Evolutionary conservation across 257 asterid species (phyloP), one percentile per base, ranked within the genome.

Genomic region (Plantago elongata): DNA sequence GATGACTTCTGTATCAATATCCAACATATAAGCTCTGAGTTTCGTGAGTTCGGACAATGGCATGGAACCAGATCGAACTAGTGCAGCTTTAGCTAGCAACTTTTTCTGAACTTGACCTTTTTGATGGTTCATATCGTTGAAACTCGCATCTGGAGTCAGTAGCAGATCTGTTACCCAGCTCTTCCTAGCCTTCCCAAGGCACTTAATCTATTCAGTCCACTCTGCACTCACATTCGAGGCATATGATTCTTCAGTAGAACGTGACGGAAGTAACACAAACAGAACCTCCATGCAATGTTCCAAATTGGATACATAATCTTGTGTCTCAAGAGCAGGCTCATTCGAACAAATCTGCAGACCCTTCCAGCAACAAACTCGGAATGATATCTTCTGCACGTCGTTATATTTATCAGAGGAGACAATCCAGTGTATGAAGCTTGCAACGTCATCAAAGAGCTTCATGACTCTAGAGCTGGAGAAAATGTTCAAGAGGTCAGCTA

Each of bases 351-450:
- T 57, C 67, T 67, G 72, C 71, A 93, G 79, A 66, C 99, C 95
- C 73, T 86, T 93, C 99, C 99, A 93, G 77, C 97, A 84, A 51
- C 94, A 83, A 74, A 86, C 73, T 69, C 91, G 78, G 62, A 89
- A 61, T 3, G 80, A 74, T 63, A 66, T 79, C 73, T 78, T 80
- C 51, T 77, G 76, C 69, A 72, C 88, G 45, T 64, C 47, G 49
- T 54, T 75, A 64, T 73, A 70, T 55, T 67, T 72, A 68, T 78
- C 84, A 62, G 94, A 82, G 65, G 81, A 80, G 65, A 54, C 67
- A 47, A 69, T 50, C 82, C 81, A 79, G 48, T 58, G 74, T 43
- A 89, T 63, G 76, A 89, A 93, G 67, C 61, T 71, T 29, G 81
- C 71, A 62, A 83, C 69, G 61, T 89, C 99, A 62, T 87, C 86